Percentiles rank a stretch among this genome's conserved stretches.
Conservation (phyloP, 179 eudicot species). For the Nepenthes alata region DNA sequence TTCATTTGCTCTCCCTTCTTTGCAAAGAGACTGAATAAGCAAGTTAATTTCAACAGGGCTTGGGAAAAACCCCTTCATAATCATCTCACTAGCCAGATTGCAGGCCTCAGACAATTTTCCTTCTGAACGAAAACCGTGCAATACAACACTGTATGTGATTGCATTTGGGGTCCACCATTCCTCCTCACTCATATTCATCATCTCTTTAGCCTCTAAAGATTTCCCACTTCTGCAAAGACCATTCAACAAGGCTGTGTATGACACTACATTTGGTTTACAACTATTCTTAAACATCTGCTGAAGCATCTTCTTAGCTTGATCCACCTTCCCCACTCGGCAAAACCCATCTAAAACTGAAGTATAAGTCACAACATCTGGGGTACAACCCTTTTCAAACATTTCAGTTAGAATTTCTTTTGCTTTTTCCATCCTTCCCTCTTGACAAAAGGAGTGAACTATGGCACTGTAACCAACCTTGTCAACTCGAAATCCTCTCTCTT, state of each 20-base stretch:
- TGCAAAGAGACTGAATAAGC: constrained; percentile 57
- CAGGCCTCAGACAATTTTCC: constrained; percentile 59
- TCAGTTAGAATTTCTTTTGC: constrained; percentile 56
- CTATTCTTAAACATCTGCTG: constrained; percentile 54
- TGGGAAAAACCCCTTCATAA: constrained; percentile 59
- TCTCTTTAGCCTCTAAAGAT: constrained; percentile 61
- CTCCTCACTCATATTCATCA: constrained; percentile 61
- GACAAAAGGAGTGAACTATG: constrained; percentile 52
- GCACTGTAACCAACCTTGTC: constrained; percentile 68
- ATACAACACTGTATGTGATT: constrained; percentile 61
- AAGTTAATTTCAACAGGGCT: constrained; percentile 67
- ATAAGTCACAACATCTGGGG: constrained; percentile 82
- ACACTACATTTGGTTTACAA: constrained; percentile 64
- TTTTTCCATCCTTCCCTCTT: constrained; percentile 36
- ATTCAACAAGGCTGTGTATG: constrained; percentile 60
- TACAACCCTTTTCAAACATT: constrained; percentile 51
- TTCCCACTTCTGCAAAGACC: constrained; percentile 67
- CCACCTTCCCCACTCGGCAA: constrained; percentile 42
- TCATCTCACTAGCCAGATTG: constrained; percentile 57
- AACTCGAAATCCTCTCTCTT: constrained; percentile 48
- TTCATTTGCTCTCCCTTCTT: constrained; percentile 36
- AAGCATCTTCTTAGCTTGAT: constrained; percentile 56
- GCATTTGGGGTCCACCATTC: constrained; percentile 83
- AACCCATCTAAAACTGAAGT: constrained; percentile 56
- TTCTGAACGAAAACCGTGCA: constrained; percentile 73